A percentile compares a stretch with the other conserved stretches of the same genome.
Evolutionary conservation across 179 eudicot genomes (phyloP).

Genomic region (Beta macrorhiza): DNA sequence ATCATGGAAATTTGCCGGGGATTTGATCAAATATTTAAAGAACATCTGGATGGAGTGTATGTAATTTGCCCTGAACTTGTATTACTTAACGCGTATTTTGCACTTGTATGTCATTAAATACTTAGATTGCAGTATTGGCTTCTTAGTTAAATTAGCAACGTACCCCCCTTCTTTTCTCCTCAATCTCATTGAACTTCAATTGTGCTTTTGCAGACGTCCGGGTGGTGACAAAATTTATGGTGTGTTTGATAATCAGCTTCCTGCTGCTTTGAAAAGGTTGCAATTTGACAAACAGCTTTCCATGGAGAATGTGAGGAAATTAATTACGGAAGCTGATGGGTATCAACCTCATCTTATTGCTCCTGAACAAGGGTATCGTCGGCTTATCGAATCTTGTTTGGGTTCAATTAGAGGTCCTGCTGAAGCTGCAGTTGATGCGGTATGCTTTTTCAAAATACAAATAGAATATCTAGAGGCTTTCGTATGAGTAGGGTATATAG

Average conservation of each 20-base stretch:
- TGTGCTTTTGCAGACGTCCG: constrained; percentile 59
- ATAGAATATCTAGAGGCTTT: background rate
- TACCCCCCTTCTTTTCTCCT: background rate
- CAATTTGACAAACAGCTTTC: constrained; percentile 95
- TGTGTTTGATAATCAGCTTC: constrained; percentile 93
- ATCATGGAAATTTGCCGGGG: constrained; percentile 89
- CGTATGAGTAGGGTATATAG: too few species aligned
- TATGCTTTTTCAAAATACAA: constrained; percentile 32
- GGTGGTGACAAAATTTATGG: constrained; percentile 92
- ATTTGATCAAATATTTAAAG: constrained; percentile 92
- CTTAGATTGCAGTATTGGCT: background rate
- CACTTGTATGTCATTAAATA: background rate
- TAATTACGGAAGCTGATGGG: constrained; percentile 96
- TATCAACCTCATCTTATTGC: constrained; percentile 98
- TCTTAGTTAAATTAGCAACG: background rate
- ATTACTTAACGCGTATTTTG: background rate
- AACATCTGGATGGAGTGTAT: constrained; percentile 97
- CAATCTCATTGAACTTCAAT: constrained; percentile 14
- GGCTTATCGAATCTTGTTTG: constrained; percentile 84
- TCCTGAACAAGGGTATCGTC: constrained; percentile 95
- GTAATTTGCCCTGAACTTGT: constrained; percentile 20
- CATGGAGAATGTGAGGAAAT: constrained; percentile 83
- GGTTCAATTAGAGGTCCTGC: constrained; percentile 87
- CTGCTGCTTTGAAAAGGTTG: constrained; percentile 90
- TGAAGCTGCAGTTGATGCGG: constrained; percentile 95